Evolutionary conservation across 352 stramenopile species (phyloP).

Genomic region (Phytophthora hybrid): DNA sequence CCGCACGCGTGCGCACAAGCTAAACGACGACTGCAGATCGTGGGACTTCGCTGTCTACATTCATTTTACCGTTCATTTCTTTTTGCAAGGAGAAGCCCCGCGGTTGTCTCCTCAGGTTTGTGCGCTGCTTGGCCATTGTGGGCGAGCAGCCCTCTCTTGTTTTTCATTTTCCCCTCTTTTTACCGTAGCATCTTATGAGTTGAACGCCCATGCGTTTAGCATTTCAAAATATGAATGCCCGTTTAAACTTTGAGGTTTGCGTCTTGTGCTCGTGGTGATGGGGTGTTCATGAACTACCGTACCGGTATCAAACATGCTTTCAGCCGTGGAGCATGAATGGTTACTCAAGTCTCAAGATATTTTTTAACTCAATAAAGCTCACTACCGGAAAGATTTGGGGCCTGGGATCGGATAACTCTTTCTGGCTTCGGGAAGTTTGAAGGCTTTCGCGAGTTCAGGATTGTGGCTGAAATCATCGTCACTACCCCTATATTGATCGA

Average conservation of each 20-base stretch:
- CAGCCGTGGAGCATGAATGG: no score
- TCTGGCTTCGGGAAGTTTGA: not conserved
- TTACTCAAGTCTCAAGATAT: no score
- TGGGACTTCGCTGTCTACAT: not conserved
- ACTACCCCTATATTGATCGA: not conserved
- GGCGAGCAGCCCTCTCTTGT: slow-evolving; percentile 11
- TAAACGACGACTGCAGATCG: slow-evolving; percentile 23
- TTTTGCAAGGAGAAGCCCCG: slow-evolving; percentile 20
- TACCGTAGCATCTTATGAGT: slow-evolving; percentile 39
- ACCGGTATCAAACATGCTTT: no score
- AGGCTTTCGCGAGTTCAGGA: not conserved
- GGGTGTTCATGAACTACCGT: no score
- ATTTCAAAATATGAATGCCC: slow-evolving; percentile 38
- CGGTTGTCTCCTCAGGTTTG: slow-evolving; percentile 4
- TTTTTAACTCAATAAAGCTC: no score
- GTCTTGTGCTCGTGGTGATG: not conserved
- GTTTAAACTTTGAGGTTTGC: not conserved
- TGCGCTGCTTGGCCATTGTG: not conserved
- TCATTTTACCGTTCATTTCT: slow-evolving; percentile 6
- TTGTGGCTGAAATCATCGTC: not conserved
- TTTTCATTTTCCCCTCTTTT: slow-evolving; percentile 13
- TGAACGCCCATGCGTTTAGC: slow-evolving; percentile 39
- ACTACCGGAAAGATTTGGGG: no score
- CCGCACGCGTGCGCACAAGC: slow-evolving; percentile 55
- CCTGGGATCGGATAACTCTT: no score